phyloP scores from a whole-genome alignment of 768 basidiomycete genomes.

The Mycena crocata region DNA sequence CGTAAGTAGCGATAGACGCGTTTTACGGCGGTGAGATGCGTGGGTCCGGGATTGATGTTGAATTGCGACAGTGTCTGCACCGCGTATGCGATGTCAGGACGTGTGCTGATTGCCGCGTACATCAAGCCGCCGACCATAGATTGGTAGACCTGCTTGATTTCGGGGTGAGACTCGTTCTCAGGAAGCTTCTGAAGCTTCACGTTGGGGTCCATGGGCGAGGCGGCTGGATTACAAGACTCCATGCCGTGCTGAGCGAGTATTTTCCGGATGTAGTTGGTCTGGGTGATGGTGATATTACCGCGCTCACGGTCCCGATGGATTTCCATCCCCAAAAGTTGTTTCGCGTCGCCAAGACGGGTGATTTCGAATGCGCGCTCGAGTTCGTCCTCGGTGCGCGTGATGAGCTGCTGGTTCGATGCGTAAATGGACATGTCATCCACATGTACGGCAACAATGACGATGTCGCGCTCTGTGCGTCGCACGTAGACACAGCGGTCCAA shows the following conservation, averaged over 20 bases:
- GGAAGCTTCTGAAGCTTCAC: conserved; percentile 22
- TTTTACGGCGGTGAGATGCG: conserved; percentile 49
- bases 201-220: conserved; percentile 34
- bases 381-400: conserved; percentile 17
- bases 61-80: conserved; percentile 43
- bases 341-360: conserved; percentile 26
- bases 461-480: background rate
- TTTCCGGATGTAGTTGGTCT: conserved; percentile 28
- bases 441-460: conserved; percentile 24
- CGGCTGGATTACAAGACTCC: conserved; percentile 16
- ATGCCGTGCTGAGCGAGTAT: conserved; percentile 32
- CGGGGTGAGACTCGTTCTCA: background rate
- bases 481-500: conserved; percentile 26
- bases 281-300: conserved; percentile 27
- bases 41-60: conserved; percentile 36
- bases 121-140: conserved; percentile 37
- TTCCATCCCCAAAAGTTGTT: conserved; percentile 39
- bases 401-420: conserved; percentile 1
- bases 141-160: conserved; percentile 34
- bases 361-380: conserved; percentile 33
- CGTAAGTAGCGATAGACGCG: conserved; percentile 50
- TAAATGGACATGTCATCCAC: conserved; percentile 38
- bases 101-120: conserved; percentile 36
- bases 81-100: conserved; percentile 47
- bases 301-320: conserved; percentile 23